Evolutionary conservation across 169 alveolate genomes (phyloP).

Genomic region (Neospora caninum): DNA sequence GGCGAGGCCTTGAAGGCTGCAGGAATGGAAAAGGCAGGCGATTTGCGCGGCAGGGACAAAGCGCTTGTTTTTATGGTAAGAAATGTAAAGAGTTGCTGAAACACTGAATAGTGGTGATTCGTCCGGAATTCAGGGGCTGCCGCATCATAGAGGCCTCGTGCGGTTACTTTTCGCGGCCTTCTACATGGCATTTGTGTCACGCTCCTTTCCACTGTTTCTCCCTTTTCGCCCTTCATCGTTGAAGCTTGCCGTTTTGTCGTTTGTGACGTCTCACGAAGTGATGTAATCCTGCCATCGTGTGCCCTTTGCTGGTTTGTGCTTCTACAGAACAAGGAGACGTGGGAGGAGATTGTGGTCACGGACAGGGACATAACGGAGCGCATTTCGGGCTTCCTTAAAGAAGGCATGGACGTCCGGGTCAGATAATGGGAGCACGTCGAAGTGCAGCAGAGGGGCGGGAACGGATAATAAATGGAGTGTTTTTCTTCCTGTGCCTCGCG

Average conservation of each 20-base stretch:
- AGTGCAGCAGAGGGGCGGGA: background rate
- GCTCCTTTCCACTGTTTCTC: too few species aligned
- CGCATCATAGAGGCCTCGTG: too few species aligned
- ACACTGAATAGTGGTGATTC: background rate
- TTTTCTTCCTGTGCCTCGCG: background rate
- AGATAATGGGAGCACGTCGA: background rate
- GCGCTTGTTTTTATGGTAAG: slow-evolving; percentile 6
- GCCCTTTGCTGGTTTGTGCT: background rate
- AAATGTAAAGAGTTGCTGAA: background rate
- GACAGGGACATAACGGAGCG: slow-evolving; percentile 14
- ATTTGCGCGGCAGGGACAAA: background rate
- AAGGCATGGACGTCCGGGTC: slow-evolving; percentile 40
- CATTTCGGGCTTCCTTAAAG: slow-evolving; percentile 19
- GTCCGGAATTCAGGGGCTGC: too few species aligned
- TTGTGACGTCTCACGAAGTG: too few species aligned
- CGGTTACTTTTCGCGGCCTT: too few species aligned
- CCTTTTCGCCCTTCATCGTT: too few species aligned
- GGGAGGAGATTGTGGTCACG: slow-evolving; percentile 8
- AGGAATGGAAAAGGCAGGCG: background rate
- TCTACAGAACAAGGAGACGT: slow-evolving; percentile 32
- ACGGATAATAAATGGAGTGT: background rate
- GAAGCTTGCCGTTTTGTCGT: too few species aligned
- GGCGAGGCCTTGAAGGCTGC: background rate
- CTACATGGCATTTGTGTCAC: too few species aligned
- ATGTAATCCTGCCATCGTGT: too few species aligned